Conservation (phyloP, 768 basidiomycete genomes). For the Kockovaella imperatae region DNA sequence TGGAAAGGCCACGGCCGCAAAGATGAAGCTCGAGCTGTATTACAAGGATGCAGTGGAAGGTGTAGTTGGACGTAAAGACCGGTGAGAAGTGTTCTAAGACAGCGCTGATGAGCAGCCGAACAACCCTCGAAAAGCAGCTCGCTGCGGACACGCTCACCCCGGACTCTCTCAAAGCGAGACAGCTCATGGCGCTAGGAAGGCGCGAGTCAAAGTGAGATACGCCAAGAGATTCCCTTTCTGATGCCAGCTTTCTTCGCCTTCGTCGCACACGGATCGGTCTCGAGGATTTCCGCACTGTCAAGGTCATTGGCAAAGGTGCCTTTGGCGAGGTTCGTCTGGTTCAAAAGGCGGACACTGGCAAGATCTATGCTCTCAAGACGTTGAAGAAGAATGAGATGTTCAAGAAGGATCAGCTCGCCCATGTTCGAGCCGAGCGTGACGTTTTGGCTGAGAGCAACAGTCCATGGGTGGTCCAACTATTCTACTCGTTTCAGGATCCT, state of each 20-base stretch:
- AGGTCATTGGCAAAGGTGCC: constrained; percentile 97
- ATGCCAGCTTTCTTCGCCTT: constrained; percentile 68
- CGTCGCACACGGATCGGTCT: constrained; percentile 82
- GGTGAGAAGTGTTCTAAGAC: constrained; percentile 52
- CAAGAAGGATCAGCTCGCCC: constrained; percentile 98
- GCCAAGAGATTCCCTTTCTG: background rate
- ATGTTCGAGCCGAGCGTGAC: constrained; percentile 95
- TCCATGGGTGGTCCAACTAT: constrained; percentile 92
- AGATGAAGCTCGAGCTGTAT: constrained; percentile 90
- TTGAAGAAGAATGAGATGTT: constrained; percentile 97
- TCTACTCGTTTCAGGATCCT: constrained; percentile 95
- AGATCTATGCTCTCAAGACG: constrained; percentile 99
- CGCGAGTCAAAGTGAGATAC: constrained; percentile 41
- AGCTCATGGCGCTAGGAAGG: constrained; percentile 37
- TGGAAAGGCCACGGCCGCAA: constrained; percentile 79
- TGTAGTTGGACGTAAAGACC: constrained; percentile 84
- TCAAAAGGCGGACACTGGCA: constrained; percentile 92
- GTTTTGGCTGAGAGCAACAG: constrained; percentile 93
- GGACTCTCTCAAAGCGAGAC: constrained; percentile 36
- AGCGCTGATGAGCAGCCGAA: constrained; percentile 19
- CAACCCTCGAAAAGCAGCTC: constrained; percentile 37
- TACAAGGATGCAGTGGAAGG: constrained; percentile 95
- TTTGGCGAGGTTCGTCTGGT: constrained; percentile 97
- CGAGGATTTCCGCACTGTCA: constrained; percentile 90
- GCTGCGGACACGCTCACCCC: constrained; percentile 35